Evolutionary conservation across 208 protist species (phyloP).

Genomic region (Wallacemonas sp.): DNA sequence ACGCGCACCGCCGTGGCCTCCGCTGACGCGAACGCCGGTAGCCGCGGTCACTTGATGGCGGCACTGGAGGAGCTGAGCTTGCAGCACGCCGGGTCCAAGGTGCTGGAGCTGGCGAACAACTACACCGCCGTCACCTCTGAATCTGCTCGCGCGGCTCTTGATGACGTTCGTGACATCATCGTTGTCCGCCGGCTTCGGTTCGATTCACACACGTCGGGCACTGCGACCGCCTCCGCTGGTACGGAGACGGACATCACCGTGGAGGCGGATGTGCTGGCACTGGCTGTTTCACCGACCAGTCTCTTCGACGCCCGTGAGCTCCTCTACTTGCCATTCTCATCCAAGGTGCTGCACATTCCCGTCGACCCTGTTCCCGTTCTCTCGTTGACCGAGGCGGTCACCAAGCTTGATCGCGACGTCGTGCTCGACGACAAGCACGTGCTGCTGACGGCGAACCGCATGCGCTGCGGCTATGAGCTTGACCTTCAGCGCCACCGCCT

Average conservation of each 20-base stretch:
- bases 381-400: slow-evolving; percentile 42
- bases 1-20: slow-evolving; percentile 10
- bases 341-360: slow-evolving; percentile 63
- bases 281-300: slow-evolving; percentile 66
- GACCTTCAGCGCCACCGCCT: slow-evolving; percentile 70
- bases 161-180: slow-evolving; percentile 2
- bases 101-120: slow-evolving; percentile 15
- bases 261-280: slow-evolving; percentile 25
- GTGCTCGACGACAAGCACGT: slow-evolving; percentile 73
- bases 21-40: slow-evolving; percentile 3
- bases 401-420: slow-evolving; percentile 46
- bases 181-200: background rate
- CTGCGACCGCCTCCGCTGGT: background rate
- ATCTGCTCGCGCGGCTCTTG: background rate
- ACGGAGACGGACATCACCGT: slow-evolving; percentile 47
- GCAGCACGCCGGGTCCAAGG: slow-evolving; percentile 46
- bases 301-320: slow-evolving; percentile 71
- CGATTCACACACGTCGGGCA: background rate
- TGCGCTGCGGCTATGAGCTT: slow-evolving; percentile 70
- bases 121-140: background rate
- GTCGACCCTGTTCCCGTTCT: slow-evolving; percentile 62
- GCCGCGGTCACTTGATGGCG: background rate
- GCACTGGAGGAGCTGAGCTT: slow-evolving; percentile 10
- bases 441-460: slow-evolving; percentile 50
- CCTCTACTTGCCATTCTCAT: slow-evolving; percentile 78